Percentiles rank a stretch among this genome's conserved stretches.
These are phyloP conservation scores for Blastomyces emzantsi DNA, from an alignment of 2,329 filamentous ascomycete genomes.

Conservation along the genomic window DNA sequence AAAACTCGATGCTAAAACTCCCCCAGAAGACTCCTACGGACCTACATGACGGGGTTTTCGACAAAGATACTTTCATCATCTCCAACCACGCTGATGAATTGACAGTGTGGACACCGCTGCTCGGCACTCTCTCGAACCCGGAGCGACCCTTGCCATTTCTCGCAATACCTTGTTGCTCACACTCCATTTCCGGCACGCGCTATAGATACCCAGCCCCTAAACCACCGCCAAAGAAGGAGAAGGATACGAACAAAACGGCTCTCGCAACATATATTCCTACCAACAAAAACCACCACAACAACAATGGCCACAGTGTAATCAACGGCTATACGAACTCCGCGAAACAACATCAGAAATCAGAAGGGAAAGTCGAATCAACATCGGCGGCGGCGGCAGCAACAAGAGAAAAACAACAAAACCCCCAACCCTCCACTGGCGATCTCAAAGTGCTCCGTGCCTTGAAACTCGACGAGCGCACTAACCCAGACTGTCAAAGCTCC, in stretches of 20 bases:
- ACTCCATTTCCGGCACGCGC: slow-evolving; percentile 64
- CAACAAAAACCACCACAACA: slow-evolving; percentile 4
- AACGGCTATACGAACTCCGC: slow-evolving; percentile 26
- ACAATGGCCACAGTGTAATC: slow-evolving; percentile 33
- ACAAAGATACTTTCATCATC: slow-evolving; percentile 73
- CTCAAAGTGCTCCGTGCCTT: slow-evolving; percentile 31
- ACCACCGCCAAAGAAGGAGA: slow-evolving; percentile 6
- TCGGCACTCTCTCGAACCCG: slow-evolving; percentile 53
- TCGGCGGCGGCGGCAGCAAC: neutral
- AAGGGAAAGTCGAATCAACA: neutral
- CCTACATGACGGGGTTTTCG: slow-evolving; percentile 53
- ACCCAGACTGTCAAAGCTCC: slow-evolving; percentile 44
- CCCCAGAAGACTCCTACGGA: neutral
- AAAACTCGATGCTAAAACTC: neutral
- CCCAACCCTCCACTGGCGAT: slow-evolving; percentile 32
- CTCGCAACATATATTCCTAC: slow-evolving; percentile 13
- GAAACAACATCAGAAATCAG: neutral
- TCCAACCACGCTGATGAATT: slow-evolving; percentile 97
- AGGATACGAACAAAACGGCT: slow-evolving; percentile 7
- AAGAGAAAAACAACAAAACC: slow-evolving; percentile 3
- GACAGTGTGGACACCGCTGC: slow-evolving; percentile 87
- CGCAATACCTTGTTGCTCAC: slow-evolving; percentile 91
- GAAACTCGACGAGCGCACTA: slow-evolving; percentile 27
- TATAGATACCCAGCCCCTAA: slow-evolving; percentile 48
- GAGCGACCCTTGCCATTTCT: slow-evolving; percentile 68